Percentiles rank a stretch among this genome's conserved stretches.
Evolutionary conservation across 352 stramenopile genomes (phyloP).

Genomic region (Blastocystis sp.): DNA sequence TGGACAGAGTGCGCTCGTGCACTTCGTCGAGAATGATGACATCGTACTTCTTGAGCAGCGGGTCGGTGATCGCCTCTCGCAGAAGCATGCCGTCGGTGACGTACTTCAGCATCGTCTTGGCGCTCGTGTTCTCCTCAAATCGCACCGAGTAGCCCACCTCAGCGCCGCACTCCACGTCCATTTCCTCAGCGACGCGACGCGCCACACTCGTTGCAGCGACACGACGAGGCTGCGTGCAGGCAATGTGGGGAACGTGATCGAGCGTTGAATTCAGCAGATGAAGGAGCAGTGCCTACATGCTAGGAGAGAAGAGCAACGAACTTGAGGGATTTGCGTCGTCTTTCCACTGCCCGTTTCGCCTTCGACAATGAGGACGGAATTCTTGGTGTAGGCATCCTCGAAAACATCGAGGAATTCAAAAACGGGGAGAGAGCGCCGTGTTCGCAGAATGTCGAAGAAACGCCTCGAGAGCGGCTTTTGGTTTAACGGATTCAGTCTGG

Average conservation of each 20-base stretch:
- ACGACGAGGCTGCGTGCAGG: constrained; percentile 70
- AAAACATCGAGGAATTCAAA: constrained; percentile 88
- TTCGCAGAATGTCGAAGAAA: constrained; percentile 88
- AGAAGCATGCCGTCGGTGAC: constrained; percentile 95
- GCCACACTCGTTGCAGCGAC: constrained; percentile 69
- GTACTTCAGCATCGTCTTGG: constrained; percentile 82
- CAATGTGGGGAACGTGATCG: constrained; percentile 63
- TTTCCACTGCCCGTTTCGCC: constrained; percentile 76
- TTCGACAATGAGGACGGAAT: constrained; percentile 85
- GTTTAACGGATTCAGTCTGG: constrained; percentile 87
- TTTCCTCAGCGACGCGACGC: constrained; percentile 60
- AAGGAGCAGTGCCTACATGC: constrained; percentile 46
- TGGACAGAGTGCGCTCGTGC: constrained; percentile 94
- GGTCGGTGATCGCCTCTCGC: constrained; percentile 94
- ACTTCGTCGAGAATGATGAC: constrained; percentile 96
- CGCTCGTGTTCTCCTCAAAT: constrained; percentile 93
- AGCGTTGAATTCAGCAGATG: constrained; percentile 38
- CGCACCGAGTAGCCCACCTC: constrained; percentile 99
- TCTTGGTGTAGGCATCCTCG: constrained; percentile 81
- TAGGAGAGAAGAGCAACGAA: not conserved
- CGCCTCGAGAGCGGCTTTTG: constrained; percentile 83
- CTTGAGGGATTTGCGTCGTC: constrained; percentile 75
- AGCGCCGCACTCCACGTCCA: constrained; percentile 90
- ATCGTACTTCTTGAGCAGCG: constrained; percentile 90
- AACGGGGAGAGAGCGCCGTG: constrained; percentile 87